phyloP scores from a whole-genome alignment of 1,139 yeast genomes.

The Taphrina sp. region DNA sequence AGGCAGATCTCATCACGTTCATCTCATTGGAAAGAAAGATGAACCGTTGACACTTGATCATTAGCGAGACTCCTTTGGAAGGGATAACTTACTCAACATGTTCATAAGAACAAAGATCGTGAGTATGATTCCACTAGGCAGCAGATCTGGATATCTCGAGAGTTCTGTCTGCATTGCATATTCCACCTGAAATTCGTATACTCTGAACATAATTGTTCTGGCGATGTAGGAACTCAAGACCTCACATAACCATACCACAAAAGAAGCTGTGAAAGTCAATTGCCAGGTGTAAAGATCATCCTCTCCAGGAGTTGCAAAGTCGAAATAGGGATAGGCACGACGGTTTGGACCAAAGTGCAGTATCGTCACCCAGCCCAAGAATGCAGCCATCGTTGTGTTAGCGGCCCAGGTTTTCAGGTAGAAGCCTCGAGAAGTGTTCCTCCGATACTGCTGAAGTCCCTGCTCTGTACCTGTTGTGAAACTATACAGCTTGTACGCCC shows the following conservation, averaged over 20 bases:
- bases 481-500: slow-evolving; percentile 12
- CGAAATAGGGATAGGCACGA: slow-evolving; percentile 28
- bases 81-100: slow-evolving; percentile 14
- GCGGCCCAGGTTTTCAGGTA: slow-evolving; percentile 35
- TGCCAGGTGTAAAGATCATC: slow-evolving; percentile 27
- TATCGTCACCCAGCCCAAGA: slow-evolving; percentile 35
- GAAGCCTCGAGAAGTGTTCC: slow-evolving; percentile 34
- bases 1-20: neutral
- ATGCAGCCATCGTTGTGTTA: slow-evolving; percentile 36
- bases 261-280: slow-evolving; percentile 27
- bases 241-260: slow-evolving; percentile 25
- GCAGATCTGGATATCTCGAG: slow-evolving; percentile 19
- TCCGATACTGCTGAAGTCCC: slow-evolving; percentile 22
- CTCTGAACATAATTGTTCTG: slow-evolving; percentile 48
- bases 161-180: slow-evolving; percentile 20
- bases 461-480: slow-evolving; percentile 6
- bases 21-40: slow-evolving; percentile 6
- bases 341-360: slow-evolving; percentile 36
- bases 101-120: slow-evolving; percentile 29
- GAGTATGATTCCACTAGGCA: slow-evolving; percentile 20
- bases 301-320: slow-evolving; percentile 2
- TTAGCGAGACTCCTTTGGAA: neutral
- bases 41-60: slow-evolving; percentile 17
- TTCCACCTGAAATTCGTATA: slow-evolving; percentile 16
- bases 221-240: slow-evolving; percentile 12